phyloP scores from a whole-genome alignment of 2,329 filamentous ascomycete genomes.

The Scleromitrula shiraiana region DNA sequence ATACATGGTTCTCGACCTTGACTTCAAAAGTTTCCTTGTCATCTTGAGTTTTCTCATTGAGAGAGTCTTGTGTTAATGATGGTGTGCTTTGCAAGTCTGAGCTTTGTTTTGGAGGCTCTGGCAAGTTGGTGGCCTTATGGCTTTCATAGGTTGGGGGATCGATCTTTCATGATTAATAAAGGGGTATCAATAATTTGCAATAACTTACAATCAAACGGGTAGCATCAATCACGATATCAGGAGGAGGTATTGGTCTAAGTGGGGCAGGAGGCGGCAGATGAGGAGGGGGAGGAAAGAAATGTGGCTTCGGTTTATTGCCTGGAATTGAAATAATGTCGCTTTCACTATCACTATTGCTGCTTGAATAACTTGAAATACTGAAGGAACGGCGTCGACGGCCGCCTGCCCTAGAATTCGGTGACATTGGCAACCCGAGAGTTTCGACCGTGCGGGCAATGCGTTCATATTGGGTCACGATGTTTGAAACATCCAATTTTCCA shows the following conservation, averaged over 20 bases:
- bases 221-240: no score
- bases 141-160: conserved; percentile 12
- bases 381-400: background rate
- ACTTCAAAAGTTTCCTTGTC: background rate
- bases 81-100: background rate
- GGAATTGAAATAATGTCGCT: no score
- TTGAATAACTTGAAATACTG: conserved; percentile 8
- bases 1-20: background rate
- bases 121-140: background rate
- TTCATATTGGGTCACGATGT: conserved; percentile 18
- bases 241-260: background rate
- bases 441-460: conserved; percentile 18
- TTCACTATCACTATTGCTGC: conserved; percentile 7
- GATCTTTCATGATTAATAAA: background rate
- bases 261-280: background rate
- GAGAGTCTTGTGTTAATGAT: background rate
- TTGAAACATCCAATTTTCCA: conserved; percentile 18
- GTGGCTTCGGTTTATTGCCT: no score
- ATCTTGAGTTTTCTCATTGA: background rate
- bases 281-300: background rate
- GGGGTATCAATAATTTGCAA: no score
- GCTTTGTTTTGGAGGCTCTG: background rate
- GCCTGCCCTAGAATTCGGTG: background rate
- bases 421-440: conserved; percentile 15
- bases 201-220: no score